Base-by-base conservation (phyloP, 2,329 filamentous ascomycete genomes). In the Monascus ruber region DNA sequence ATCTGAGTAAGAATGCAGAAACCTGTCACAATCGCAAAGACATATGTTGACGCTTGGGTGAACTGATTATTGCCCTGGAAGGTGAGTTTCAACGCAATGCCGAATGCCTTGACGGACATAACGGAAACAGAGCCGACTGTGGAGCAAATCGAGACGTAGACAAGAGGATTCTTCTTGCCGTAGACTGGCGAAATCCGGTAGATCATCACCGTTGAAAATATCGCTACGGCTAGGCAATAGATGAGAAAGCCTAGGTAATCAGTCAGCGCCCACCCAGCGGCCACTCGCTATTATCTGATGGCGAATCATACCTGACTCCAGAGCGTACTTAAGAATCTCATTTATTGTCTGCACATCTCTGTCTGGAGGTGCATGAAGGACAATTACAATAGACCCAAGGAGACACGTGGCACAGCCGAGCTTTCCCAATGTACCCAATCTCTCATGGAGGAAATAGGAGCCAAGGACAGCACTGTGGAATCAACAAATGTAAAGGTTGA, bases 71-170 rank as follows among this genome's bases (percentile, higher is more conserved):
- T 83, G 39, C 89, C 91, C 35, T 75, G 79, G 49, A 98, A 77
- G 0, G 89, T 96, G 56, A 98, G 79, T 68, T 98, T 98, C 49
- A 98, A 72, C 29, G 91, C 93, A 60, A 96, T 95, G 42, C 91
- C 91, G 53, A 98, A 96, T 4, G 91, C 91, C 71, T 98, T 98
- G 65, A 96, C 85, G 27, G 91, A 87, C 91, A 98, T 98, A 70
- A 98, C 89, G 8, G 91, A 96, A 45, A 98, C 83, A 38, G 88
- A 94, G 53, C 91, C 91, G 47, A 95, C 88, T 3, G 88, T 93
- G 37, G 88, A 95, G 73, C 91, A 98, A 52, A 98, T 96, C 51
- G 88, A 95, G 50, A 98, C 80, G 65, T 89, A 98, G 52, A 98
- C 83, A 52, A 98, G 76, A 6, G 91, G 89, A 60, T 96, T 98